Evolutionary conservation across 208 protist species (phyloP).

Genomic region (Porcisia hertigi): DNA sequence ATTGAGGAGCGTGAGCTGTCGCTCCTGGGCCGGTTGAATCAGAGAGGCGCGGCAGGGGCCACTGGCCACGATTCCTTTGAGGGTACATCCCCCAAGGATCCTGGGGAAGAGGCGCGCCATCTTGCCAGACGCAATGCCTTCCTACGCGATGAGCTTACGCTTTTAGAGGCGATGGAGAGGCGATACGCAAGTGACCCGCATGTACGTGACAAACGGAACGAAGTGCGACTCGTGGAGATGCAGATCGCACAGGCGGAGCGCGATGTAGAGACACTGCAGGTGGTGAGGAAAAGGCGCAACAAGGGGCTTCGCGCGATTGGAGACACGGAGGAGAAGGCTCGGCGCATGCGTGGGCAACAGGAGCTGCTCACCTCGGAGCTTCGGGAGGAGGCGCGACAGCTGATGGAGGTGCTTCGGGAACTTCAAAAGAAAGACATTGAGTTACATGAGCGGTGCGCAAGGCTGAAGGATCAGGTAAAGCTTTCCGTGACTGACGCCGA

Average conservation of each 20-base stretch:
- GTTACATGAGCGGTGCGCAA: slow-evolving; percentile 53
- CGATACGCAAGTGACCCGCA: slow-evolving; percentile 45
- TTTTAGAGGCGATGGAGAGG: slow-evolving; percentile 28
- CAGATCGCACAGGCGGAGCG: slow-evolving; percentile 52
- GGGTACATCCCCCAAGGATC: slow-evolving; percentile 8
- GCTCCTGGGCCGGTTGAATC: slow-evolving; percentile 32
- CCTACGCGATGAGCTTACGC: slow-evolving; percentile 41
- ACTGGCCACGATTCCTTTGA: neutral
- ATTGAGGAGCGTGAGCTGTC: slow-evolving; percentile 39
- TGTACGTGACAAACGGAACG: slow-evolving; percentile 69
- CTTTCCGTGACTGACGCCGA: slow-evolving; percentile 62
- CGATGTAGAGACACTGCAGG: slow-evolving; percentile 64
- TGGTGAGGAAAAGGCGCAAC: slow-evolving; percentile 54
- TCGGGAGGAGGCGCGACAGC: slow-evolving; percentile 41
- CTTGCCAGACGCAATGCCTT: slow-evolving; percentile 45
- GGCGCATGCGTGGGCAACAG: slow-evolving; percentile 47
- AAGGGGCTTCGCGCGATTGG: slow-evolving; percentile 52
- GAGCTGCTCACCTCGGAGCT: slow-evolving; percentile 45
- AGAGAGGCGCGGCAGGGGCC: slow-evolving; percentile 3
- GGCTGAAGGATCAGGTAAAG: slow-evolving; percentile 58
- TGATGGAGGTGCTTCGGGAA: slow-evolving; percentile 51
- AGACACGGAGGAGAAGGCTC: slow-evolving; percentile 37
- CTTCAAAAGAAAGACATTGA: slow-evolving; percentile 58
- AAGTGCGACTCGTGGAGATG: slow-evolving; percentile 48
- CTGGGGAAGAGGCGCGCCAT: slow-evolving; percentile 24